Base-by-base conservation (phyloP, 768 basidiomycete genomes). In the Baorangia bicolor region DNA sequence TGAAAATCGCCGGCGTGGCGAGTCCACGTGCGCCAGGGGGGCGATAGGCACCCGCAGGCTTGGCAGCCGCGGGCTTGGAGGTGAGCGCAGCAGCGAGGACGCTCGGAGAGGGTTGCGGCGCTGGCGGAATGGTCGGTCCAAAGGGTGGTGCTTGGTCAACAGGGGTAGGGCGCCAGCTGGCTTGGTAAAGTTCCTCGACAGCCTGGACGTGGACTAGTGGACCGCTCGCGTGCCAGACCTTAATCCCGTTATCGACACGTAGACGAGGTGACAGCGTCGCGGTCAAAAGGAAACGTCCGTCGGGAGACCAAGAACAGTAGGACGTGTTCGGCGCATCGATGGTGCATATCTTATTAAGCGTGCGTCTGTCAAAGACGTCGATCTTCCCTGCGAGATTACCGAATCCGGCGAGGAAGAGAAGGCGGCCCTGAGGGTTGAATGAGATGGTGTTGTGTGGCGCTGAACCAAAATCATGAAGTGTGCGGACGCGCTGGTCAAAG, bases 181-280 rank as follows among this genome's bases (percentile, higher is more conserved):
- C 80, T 73, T 97, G 94, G 72, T 98, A 98, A 14, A 97, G 81
- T 69, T 98, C 96, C 4, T 97, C 93, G 51, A 85, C 73, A 44
- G 77, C 66, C 69, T 97, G 92, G 20, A 90, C 76, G 59, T 98
- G 93, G 51, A 97, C 68, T n/a, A 98, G 81, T 1, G 85, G 80
- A 10, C 97, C 95, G 0, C 86, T 81, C 70, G 92, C 94, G 70
- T 96, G 94, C 90, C 89, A 98, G 57, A 99, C 80, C 76, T 95
- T 97, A 72, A 98, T 85, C 2, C 95, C 94, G 63, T 98, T 98
- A 75, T 99, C 97, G 56, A 99, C 97, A 37, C 97, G 86, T 46
- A 98, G 76, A 23, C 97, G 85, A 0, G 97, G 97, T 18, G 91
- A 94, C n/a, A 98, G 82, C 0, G 94, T 98, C 3, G 95, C 94